Conservation (phyloP, 176 grass and related monocot species). For the Aegilops speltoides region DNA sequence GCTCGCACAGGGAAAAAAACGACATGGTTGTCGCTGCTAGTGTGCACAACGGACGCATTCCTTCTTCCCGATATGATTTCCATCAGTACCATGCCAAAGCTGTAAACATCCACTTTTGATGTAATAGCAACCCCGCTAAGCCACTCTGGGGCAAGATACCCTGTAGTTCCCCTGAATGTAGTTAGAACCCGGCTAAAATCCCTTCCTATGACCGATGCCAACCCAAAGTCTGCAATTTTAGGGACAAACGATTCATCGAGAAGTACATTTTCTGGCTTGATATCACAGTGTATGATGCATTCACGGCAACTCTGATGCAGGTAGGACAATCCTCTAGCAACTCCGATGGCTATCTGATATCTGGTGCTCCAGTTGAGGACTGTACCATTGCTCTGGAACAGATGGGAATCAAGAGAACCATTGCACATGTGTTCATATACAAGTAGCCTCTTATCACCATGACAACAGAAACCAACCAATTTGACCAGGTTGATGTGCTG, state of each 20-base stretch:
- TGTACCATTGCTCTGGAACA: background rate
- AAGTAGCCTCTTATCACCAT: background rate
- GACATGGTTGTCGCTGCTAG: background rate
- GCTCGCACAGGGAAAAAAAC: background rate
- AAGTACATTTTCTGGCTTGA: background rate
- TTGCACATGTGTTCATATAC: background rate
- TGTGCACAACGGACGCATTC: background rate
- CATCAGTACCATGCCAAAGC: background rate
- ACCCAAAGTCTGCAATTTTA: background rate
- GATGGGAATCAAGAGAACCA: background rate
- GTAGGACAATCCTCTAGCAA: background rate
- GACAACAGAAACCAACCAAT: background rate
- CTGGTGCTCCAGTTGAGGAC: background rate
- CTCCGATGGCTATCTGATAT: background rate
- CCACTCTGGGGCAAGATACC: background rate
- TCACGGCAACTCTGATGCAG: background rate
- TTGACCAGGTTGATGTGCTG: background rate
- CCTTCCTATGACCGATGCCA: background rate
- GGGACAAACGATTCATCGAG: background rate
- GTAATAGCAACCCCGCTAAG: background rate
- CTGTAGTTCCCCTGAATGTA: background rate
- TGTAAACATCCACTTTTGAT: background rate
- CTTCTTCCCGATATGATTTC: background rate
- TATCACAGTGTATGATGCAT: background rate
- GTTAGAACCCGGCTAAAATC: background rate